Evolutionary conservation across 768 basidiomycete species (phyloP).

Genomic region (Leccinum variicolor): DNA sequence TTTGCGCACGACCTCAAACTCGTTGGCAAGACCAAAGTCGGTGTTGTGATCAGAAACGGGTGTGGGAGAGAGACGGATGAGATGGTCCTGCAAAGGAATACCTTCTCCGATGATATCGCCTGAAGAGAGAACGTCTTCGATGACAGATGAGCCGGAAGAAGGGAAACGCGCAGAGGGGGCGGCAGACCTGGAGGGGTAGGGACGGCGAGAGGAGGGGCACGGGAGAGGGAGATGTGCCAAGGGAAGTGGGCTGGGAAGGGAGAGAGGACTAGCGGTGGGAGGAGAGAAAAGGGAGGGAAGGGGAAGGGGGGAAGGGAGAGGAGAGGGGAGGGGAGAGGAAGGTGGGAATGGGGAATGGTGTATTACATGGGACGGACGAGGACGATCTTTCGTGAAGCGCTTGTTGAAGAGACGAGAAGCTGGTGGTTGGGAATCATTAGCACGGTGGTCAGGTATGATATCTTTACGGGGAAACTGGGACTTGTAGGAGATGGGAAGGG

Average conservation of each 20-base stretch:
- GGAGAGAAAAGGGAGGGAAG: slow-evolving; percentile 32
- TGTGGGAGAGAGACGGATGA: slow-evolving; percentile 52
- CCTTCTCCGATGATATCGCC: slow-evolving; percentile 77
- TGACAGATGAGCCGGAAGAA: slow-evolving; percentile 29
- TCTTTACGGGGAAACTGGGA: slow-evolving; percentile 29
- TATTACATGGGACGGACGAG: slow-evolving; percentile 12
- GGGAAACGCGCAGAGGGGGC: slow-evolving; percentile 17
- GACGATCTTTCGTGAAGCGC: slow-evolving; percentile 33
- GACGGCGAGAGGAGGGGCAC: slow-evolving; percentile 33
- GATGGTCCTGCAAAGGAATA: slow-evolving; percentile 61
- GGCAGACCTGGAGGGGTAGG: slow-evolving; percentile 35
- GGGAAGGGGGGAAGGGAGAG: slow-evolving; percentile 28
- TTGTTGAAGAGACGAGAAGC: slow-evolving; percentile 33
- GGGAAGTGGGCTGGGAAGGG: slow-evolving; percentile 35
- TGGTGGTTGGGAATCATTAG: slow-evolving; percentile 26
- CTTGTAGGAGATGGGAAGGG: slow-evolving; percentile 32
- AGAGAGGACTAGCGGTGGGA: slow-evolving; percentile 28
- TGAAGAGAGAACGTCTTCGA: slow-evolving; percentile 56
- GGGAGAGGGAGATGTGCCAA: slow-evolving; percentile 30
- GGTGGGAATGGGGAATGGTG: slow-evolving; percentile 13
- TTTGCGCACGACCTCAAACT: slow-evolving; percentile 81
- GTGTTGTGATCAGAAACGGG: slow-evolving; percentile 31
- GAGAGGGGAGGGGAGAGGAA: slow-evolving; percentile 16
- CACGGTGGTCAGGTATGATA: slow-evolving; percentile 25
- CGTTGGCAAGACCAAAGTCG: slow-evolving; percentile 49